Base-by-base conservation (phyloP, 441 rosid species). In the Corymbia calophylla region DNA sequence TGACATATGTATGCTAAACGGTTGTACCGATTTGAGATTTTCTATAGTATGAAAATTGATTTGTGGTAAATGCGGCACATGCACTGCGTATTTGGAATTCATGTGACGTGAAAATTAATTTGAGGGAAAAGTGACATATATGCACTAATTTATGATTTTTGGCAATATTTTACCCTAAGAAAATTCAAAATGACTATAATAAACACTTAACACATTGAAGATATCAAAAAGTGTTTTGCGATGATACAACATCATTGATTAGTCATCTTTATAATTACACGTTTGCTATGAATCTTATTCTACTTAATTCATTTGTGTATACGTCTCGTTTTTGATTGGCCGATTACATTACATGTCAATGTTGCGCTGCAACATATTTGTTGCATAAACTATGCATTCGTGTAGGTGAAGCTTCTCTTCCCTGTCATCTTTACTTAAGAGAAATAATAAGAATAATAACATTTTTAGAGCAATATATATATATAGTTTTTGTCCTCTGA, bases 1-100 rank as follows among this genome's bases (percentile, higher is more conserved):
- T 0, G 11, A 0, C 3, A 3, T 0, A 1, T 0, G 4, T 19
- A 39, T 35, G 3, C 12, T 39, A 6, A 39, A 5, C 6, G 44
- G 5, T 39, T 39, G 44, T 39, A 39, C 6, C 44, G 44, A 39
- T 39, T 39, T 39, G 44, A 39, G 44, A 39, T 39, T 39, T 39
- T 39, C 6, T 39, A 39, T 39, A 4, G 44, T 6, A 4, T 5
- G 44, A 5, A 39, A 39, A 39, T 39, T 39, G 5, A 6, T 39
- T 39, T 5, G 44, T 39, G 44, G 44, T 39, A 39, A 39, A 39
- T 39, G 44, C 44, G 44, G 44, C 5, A 5, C 44, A 39, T 4
- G 44, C 5, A 39, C 5, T 39, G 44, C 44, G 1, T 39, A 39
- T 39, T 39, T 68, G 9, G 44, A 3, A 17, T 68, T 68, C 1